Conservation (phyloP, 257 asterid species). For the Salvia hispanica region DNA sequence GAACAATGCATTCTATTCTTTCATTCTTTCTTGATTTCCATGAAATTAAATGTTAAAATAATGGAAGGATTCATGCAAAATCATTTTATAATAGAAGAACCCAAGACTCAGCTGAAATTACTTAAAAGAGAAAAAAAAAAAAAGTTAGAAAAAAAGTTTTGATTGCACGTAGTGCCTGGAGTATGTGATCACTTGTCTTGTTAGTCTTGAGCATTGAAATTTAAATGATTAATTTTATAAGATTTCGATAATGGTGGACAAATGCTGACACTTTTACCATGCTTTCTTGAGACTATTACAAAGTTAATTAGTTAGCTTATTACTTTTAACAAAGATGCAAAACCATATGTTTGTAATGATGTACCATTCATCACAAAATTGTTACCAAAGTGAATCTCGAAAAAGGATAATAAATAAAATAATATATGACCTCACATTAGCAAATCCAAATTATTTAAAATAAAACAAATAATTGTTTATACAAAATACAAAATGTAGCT, state of each 20-base stretch:
- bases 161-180: conserved; percentile 48
- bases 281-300: conserved; percentile 33
- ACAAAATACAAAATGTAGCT: no score
- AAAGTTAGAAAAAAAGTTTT: background rate
- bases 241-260: conserved; percentile 35
- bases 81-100: conserved; percentile 14
- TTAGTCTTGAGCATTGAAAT: conserved; percentile 33
- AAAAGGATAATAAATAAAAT: no score
- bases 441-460: no score
- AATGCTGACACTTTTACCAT: conserved; percentile 50
- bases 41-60: conserved; percentile 9
- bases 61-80: conserved; percentile 17
- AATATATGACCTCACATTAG: no score
- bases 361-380: background rate
- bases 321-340: background rate
- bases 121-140: background rate
- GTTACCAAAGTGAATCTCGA: no score
- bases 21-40: conserved; percentile 29
- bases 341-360: background rate
- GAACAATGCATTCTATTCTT: conserved; percentile 34
- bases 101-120: conserved; percentile 1
- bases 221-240: background rate
- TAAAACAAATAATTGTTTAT: no score
- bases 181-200: conserved; percentile 20
- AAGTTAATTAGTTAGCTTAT: conserved; percentile 5